phyloP scores from a whole-genome alignment of 2,329 filamentous ascomycete genomes.

The Knoxdaviesia capensis region DNA sequence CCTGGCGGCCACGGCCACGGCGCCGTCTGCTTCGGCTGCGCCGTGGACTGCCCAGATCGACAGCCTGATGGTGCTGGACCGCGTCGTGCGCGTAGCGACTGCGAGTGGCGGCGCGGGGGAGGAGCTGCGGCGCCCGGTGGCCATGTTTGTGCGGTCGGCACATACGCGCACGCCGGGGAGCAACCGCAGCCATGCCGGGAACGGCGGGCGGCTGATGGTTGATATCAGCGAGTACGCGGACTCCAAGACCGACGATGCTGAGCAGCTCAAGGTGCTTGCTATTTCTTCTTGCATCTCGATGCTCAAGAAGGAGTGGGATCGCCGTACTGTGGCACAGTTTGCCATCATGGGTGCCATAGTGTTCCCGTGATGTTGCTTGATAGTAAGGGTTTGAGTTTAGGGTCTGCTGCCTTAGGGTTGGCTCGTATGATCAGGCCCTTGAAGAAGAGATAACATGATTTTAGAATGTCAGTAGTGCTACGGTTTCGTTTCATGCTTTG shows the following conservation, averaged over 20 bases:
- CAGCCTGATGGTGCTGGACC: conserved; percentile 30
- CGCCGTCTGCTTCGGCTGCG: conserved; percentile 4
- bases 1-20: no score
- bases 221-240: conserved; percentile 17
- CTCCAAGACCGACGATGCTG: conserved; percentile 15
- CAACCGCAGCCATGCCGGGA: conserved; percentile 19
- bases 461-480: no score
- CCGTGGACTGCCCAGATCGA: conserved; percentile 6
- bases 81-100: conserved; percentile 15
- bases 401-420: no score
- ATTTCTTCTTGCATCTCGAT: conserved; percentile 37
- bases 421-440: no score
- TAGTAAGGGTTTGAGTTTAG: no score
- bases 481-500: no score
- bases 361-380: no score
- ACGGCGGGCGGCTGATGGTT: conserved; percentile 26
- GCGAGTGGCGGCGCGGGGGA: conserved; percentile 6
- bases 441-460: no score
- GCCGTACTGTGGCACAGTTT: conserved; percentile 22
- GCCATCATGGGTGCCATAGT: conserved; percentile 18
- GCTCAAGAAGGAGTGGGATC: conserved; percentile 45
- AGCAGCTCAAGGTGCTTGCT: conserved; percentile 17
- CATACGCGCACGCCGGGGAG: conserved; percentile 19
- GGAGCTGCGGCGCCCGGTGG: conserved; percentile 15
- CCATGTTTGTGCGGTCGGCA: conserved; percentile 20